These are phyloP conservation scores for Terfezia boudieri DNA, from an alignment of 495 filamentous ascomycete species.

Conservation along the genomic window DNA sequence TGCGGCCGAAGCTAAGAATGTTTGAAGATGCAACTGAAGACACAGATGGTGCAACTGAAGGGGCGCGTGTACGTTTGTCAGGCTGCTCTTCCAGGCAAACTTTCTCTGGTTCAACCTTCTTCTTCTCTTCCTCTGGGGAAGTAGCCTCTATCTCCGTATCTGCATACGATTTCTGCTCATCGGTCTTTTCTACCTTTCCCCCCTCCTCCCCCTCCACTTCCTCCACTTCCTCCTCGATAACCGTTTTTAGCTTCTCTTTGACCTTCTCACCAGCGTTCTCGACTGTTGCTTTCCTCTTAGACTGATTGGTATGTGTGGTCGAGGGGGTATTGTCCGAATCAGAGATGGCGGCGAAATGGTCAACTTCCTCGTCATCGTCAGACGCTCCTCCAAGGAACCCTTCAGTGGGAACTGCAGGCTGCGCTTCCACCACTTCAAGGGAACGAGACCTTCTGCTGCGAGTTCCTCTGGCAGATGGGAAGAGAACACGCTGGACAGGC, in stretches of 20 bases:
- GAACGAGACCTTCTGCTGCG: not conserved
- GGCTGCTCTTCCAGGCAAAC: not conserved
- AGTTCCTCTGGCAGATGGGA: slow-evolving; percentile 30
- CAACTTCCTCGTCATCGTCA: too few relatives aligned
- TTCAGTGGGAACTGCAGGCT: too few relatives aligned
- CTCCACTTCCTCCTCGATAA: slow-evolving; percentile 26
- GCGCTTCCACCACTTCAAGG: slow-evolving; percentile 12
- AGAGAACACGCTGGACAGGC: slow-evolving; percentile 62
- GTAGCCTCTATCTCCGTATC: not conserved
- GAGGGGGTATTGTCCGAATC: too few relatives aligned
- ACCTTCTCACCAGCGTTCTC: not conserved
- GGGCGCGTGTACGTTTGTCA: not conserved
- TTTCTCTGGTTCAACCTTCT: too few relatives aligned
- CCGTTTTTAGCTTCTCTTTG: slow-evolving; percentile 27
- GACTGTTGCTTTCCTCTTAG: too few relatives aligned
- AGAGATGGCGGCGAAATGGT: too few relatives aligned
- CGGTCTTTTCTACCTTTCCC: not conserved
- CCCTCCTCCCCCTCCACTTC: not conserved
- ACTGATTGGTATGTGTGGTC: too few relatives aligned
- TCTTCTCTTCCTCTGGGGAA: not conserved
- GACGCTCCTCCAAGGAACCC: too few relatives aligned
- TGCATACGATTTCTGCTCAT: not conserved
- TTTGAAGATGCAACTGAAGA: not conserved
- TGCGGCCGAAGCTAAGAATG: not conserved
- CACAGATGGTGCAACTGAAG: not conserved